Base-by-base conservation (phyloP, 164 flowering plant genomes). In the Tetracentron sinense region DNA sequence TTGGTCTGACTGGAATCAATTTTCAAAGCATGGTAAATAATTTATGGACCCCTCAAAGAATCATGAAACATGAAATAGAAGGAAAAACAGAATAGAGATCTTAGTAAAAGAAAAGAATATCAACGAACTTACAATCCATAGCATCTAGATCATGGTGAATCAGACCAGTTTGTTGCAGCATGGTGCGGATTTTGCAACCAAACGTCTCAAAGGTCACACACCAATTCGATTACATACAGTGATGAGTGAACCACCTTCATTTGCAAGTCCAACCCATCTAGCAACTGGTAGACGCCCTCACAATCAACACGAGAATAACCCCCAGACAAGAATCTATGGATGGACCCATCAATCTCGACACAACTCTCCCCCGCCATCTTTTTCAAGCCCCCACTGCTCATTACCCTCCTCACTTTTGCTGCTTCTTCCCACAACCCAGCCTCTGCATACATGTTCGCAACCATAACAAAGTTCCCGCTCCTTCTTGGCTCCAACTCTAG, bases 291-390 rank as follows among this genome's bases (percentile, higher is more conserved):
- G 30, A 77, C 66, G 53, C 51, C 72, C 17, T 65, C 79, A 71
- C 22, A 65, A 60, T 61, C 74, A 56, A 47, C 65, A 20, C 16
- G 75, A 49, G 68, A 73, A 73, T 78, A 74, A 69, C 71, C 70
- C 10, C 85, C 84, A n/a, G 83, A 82, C 23, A 79, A 77, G 69
- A 83, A 85, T 58, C 64, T 63, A 67, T 52, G 66, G 42, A 78
- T 51, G 14, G 69, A 73, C 7, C 86, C 88, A 54, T 68, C 80
- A 38, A 81, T 56, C 72, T 82, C 83, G 4, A 85, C 6, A 30
- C 79, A 77, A 65, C 90, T 85, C 81, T 79, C 85, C 6, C 90
- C 94, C 7, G 83, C 81, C 65, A 71, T 65, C 73, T 85, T 88
- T 79, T 83, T 85, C 61, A 79, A 46, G 48, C 85, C 72, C 48